These are phyloP conservation scores for Hypocrella siamensis DNA, from an alignment of 2,329 filamentous ascomycete genomes.

Conservation along the genomic window DNA sequence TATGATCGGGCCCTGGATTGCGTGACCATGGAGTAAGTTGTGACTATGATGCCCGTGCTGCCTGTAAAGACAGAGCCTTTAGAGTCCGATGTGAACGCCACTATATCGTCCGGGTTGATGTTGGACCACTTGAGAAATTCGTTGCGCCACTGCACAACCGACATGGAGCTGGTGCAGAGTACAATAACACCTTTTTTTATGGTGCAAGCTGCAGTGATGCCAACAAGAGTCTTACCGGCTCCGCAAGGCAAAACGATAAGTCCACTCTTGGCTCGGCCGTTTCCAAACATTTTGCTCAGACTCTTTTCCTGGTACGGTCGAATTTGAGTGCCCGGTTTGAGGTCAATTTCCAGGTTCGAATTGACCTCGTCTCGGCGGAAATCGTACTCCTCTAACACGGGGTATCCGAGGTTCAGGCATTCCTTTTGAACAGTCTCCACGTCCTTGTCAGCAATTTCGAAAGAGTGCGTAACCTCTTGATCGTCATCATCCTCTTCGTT, in stretches of 20 bases:
- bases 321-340: conserved; percentile 79
- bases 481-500: conserved; percentile 86
- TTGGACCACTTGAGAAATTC: conserved; percentile 99
- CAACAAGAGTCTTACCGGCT: conserved; percentile 91
- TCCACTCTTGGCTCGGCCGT: conserved; percentile 89
- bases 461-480: conserved; percentile 77
- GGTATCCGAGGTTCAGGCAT: conserved; percentile 73
- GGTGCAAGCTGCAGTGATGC: conserved; percentile 95
- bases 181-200: conserved; percentile 95
- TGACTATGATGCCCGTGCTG: conserved; percentile 90
- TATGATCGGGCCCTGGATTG: conserved; percentile 75
- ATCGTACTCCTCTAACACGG: conserved; percentile 92
- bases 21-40: conserved; percentile 98
- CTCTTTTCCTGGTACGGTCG: conserved; percentile 95
- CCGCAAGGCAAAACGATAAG: conserved; percentile 96
- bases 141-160: conserved; percentile 87
- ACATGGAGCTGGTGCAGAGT: conserved; percentile 94
- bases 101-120: conserved; percentile 79
- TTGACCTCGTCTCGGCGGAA: conserved; percentile 86
- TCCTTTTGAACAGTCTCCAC: conserved; percentile 82
- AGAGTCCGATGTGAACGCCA: conserved; percentile 85
- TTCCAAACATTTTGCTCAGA: conserved; percentile 98
- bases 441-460: conserved; percentile 70
- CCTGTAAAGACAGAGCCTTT: conserved; percentile 67
- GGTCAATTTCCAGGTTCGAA: conserved; percentile 81